Percentiles rank a stretch among this genome's conserved stretches.
Evolutionary conservation across 23 red algal species (phyloP).

Genomic region (Gracilaria caudata): DNA sequence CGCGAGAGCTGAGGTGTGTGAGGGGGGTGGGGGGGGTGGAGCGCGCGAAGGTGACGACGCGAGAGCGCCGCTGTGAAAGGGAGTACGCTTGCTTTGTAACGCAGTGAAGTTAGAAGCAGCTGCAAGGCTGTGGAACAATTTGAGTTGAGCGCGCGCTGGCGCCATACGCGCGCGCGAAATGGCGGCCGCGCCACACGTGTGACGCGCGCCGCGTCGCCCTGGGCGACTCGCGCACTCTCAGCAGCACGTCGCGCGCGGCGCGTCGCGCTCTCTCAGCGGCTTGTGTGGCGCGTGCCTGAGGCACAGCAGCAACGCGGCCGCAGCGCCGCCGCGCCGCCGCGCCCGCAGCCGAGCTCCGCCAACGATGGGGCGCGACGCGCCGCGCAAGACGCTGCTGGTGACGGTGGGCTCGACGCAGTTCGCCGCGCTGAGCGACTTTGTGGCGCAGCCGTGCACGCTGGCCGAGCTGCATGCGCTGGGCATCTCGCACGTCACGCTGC

Average conservation of each 20-base stretch:
- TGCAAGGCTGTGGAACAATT: too few relatives aligned
- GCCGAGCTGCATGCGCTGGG: conserved; percentile 35
- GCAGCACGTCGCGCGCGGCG: background rate
- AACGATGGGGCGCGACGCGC: background rate
- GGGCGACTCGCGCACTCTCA: background rate
- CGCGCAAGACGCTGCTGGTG: conserved; percentile 52
- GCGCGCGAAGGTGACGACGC: background rate
- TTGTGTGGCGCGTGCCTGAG: background rate
- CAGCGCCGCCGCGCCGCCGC: too few relatives aligned
- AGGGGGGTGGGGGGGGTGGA: background rate
- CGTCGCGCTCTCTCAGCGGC: background rate
- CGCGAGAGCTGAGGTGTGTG: background rate
- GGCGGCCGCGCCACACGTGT: background rate
- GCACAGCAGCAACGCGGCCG: background rate
- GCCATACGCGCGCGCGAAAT: too few relatives aligned
- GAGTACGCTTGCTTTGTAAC: too few relatives aligned
- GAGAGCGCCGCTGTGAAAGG: too few relatives aligned
- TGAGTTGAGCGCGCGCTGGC: too few relatives aligned
- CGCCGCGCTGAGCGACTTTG: conserved; percentile 60
- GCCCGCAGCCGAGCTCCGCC: too few relatives aligned
- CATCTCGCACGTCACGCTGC: conserved; percentile 47
- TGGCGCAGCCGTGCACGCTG: conserved; percentile 32
- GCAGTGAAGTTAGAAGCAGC: too few relatives aligned
- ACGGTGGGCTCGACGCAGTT: conserved; percentile 90
- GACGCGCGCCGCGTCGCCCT: background rate